Conservation (phyloP, 2,329 filamentous ascomycete genomes). For the Phialophora expanda region DNA sequence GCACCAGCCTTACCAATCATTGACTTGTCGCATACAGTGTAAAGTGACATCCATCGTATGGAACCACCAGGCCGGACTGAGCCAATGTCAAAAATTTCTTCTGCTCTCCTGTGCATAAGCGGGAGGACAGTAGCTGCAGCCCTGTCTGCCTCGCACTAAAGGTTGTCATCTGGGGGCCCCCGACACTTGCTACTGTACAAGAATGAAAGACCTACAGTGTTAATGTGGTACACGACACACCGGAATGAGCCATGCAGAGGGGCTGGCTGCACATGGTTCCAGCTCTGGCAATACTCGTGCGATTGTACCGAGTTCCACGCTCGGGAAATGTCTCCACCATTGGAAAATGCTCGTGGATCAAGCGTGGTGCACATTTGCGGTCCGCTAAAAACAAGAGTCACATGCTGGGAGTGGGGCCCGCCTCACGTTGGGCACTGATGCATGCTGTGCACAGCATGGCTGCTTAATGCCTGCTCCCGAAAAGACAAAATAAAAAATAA, state of each 20-base stretch:
- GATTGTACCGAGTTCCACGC: not conserved
- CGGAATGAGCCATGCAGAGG: not conserved
- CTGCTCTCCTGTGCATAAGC: constrained; percentile 27
- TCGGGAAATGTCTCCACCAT: not conserved
- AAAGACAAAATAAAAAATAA: not conserved
- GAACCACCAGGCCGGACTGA: constrained; percentile 10
- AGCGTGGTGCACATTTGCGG: constrained; percentile 3
- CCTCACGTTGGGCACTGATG: constrained; percentile 36
- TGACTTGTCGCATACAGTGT: not conserved
- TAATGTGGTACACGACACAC: not conserved
- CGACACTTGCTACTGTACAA: not conserved
- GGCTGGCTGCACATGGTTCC: not conserved
- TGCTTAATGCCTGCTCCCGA: not conserved
- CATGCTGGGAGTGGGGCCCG: constrained; percentile 18
- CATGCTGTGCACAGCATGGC: constrained; percentile 21
- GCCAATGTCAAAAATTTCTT: constrained; percentile 7
- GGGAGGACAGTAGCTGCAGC: constrained; percentile 13
- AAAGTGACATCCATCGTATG: constrained; percentile 15
- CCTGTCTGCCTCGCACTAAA: constrained; percentile 2
- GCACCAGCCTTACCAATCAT: constrained; percentile 29
- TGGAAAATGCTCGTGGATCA: not conserved
- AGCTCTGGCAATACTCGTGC: not conserved
- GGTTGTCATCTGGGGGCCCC: not conserved
- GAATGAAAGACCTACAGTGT: not conserved
- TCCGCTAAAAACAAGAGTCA: constrained; percentile 4